Evolutionary conservation across 805 yeast genomes (phyloP).

Genomic region (Candida lessepsii): DNA sequence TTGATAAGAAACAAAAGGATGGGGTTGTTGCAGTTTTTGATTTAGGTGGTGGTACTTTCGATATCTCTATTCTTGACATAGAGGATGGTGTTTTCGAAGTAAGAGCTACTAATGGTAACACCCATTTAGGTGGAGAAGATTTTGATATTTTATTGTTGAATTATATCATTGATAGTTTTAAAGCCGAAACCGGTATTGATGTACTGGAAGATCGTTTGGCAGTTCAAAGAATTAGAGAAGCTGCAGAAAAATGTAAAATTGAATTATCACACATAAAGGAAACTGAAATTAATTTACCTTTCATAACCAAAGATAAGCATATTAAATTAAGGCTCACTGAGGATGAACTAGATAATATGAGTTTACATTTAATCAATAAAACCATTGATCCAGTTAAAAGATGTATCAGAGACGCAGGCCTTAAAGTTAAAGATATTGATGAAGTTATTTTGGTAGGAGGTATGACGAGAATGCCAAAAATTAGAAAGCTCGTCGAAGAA

Average conservation of each 20-base stretch:
- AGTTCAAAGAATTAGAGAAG: constrained; percentile 75
- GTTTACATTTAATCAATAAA: constrained; percentile 61
- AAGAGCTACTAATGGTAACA: constrained; percentile 79
- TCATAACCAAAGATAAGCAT: constrained; percentile 61
- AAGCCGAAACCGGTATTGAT: constrained; percentile 50
- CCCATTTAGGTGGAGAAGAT: constrained; percentile 86
- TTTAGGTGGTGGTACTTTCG: constrained; percentile 85
- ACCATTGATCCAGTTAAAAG: constrained; percentile 73
- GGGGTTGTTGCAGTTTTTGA: constrained; percentile 64
- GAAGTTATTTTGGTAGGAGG: constrained; percentile 83
- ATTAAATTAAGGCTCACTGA: constrained; percentile 59
- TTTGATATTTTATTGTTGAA: constrained; percentile 65
- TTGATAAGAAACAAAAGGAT: constrained; percentile 52
- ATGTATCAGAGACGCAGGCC: constrained; percentile 72
- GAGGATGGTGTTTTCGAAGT: constrained; percentile 83
- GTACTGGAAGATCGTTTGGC: constrained; percentile 52
- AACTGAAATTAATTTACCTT: constrained; percentile 68
- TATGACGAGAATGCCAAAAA: constrained; percentile 87
- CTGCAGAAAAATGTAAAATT: constrained; percentile 75
- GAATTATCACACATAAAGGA: constrained; percentile 65
- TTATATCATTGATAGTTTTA: constrained; percentile 57
- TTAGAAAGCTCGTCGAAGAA: constrained; percentile 58
- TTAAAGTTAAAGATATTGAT: constrained; percentile 63
- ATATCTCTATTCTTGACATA: constrained; percentile 72
- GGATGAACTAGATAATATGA: constrained; percentile 64